phyloP scores from a whole-genome alignment of 2,329 filamentous ascomycete species.

The Fusarium chaquense region DNA sequence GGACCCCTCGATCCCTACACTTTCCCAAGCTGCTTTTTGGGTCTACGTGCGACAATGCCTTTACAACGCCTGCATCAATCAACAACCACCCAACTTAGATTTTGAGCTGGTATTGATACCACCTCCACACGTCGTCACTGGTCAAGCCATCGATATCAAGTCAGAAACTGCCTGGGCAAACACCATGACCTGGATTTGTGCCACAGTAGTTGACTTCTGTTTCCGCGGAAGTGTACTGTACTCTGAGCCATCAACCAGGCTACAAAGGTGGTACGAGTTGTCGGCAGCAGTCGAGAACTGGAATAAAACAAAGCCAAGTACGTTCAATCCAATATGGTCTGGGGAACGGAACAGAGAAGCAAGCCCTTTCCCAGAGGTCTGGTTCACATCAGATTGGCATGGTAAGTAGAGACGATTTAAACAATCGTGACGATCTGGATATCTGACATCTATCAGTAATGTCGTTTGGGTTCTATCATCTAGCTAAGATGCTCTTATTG shows the following conservation, averaged over 20 bases:
- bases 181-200: constrained; percentile 38
- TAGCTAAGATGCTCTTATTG: constrained; percentile 9
- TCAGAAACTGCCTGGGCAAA: constrained; percentile 39
- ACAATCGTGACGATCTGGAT: too few species aligned
- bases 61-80: constrained; percentile 39
- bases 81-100: constrained; percentile 29
- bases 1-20: constrained; percentile 25
- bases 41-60: constrained; percentile 37
- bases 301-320: constrained; percentile 8
- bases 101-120: constrained; percentile 8
- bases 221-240: constrained; percentile 8
- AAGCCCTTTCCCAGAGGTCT: constrained; percentile 4
- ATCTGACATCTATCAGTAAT: background rate
- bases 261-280: constrained; percentile 10
- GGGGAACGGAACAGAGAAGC: background rate
- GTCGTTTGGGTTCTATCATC: constrained; percentile 12
- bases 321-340: constrained; percentile 12
- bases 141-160: constrained; percentile 10
- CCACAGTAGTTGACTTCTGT: constrained; percentile 33
- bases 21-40: constrained; percentile 39
- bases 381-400: constrained; percentile 21
- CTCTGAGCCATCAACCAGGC: background rate
- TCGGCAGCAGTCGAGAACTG: constrained; percentile 14
- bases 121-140: background rate
- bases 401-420: background rate